phyloP scores from a whole-genome alignment of 78 protist species.

The Dictyostelium citrinum region DNA sequence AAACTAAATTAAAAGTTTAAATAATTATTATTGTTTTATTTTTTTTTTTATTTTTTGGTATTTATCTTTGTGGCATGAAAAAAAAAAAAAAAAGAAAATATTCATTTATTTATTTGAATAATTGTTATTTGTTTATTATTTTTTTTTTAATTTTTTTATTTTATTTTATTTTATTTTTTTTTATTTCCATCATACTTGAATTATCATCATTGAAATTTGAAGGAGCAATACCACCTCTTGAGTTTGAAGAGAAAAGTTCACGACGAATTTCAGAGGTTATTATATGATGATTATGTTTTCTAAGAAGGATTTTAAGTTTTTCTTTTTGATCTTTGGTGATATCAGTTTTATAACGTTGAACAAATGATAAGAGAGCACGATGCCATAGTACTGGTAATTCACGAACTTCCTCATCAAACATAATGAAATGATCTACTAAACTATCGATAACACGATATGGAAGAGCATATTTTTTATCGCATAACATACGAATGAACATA shows the following conservation, averaged over 20 bases:
- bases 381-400: slow-evolving; percentile 96
- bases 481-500: slow-evolving; percentile 84
- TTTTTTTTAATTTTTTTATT: background rate
- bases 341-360: slow-evolving; percentile 90
- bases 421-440: slow-evolving; percentile 84
- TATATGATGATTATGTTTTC: slow-evolving; percentile 87
- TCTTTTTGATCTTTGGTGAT: slow-evolving; percentile 89
- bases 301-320: slow-evolving; percentile 62
- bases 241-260: slow-evolving; percentile 80
- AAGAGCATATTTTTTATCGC: slow-evolving; percentile 95
- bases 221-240: slow-evolving; percentile 35
- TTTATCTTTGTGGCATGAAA: too few relatives aligned
- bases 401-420: slow-evolving; percentile 16
- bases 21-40: too few relatives aligned
- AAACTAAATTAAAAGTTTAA: too few relatives aligned
- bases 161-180: background rate
- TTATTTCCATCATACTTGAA: background rate
- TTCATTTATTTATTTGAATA: too few relatives aligned
- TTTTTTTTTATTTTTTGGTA: too few relatives aligned
- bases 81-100: too few relatives aligned
- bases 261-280: slow-evolving; percentile 91
- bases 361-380: slow-evolving; percentile 89
- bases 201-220: background rate
- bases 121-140: background rate
- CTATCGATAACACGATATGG: slow-evolving; percentile 93